These are phyloP conservation scores for Cladophialophora carrionii DNA, from an alignment of 2,329 filamentous ascomycete species.

Conservation along the genomic window DNA sequence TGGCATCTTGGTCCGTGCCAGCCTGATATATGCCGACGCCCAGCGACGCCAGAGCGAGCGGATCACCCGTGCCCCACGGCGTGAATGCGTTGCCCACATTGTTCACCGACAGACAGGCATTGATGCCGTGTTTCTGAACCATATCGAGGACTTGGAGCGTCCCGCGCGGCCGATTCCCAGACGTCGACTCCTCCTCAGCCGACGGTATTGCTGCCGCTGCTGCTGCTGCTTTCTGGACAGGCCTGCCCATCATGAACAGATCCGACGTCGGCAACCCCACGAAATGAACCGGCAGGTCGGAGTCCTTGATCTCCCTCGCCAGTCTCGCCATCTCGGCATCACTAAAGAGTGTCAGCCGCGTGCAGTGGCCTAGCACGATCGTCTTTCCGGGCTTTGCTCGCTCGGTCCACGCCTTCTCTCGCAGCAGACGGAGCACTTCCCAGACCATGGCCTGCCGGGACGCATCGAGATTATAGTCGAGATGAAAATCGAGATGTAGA, in stretches of 20 bases:
- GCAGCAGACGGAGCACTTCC: constrained; percentile 58
- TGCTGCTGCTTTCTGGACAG: constrained; percentile 19
- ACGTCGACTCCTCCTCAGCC: no score
- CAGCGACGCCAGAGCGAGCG: constrained; percentile 63
- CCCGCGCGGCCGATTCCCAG: constrained; percentile 54
- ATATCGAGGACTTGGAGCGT: constrained; percentile 65
- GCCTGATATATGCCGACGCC: constrained; percentile 70
- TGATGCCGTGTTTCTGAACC: constrained; percentile 61
- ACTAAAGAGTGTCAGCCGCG: constrained; percentile 63
- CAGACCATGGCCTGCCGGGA: constrained; percentile 57
- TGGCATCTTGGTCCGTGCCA: constrained; percentile 62
- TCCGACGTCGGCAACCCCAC: constrained; percentile 72
- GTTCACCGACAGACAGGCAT: constrained; percentile 67
- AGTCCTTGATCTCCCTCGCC: constrained; percentile 51
- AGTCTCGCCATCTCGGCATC: constrained; percentile 56
- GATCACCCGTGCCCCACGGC: constrained; percentile 69
- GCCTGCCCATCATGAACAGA: constrained; percentile 69
- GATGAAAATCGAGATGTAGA: constrained; percentile 69
- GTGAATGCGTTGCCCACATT: constrained; percentile 78
- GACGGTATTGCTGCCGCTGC: no score
- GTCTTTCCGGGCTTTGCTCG: constrained; percentile 49
- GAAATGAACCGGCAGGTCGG: constrained; percentile 63
- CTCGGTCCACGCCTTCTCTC: constrained; percentile 54
- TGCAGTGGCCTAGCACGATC: constrained; percentile 69
- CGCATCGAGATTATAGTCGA: constrained; percentile 68